phyloP scores from a whole-genome alignment of 768 basidiomycete species.

The Russula olivacea region DNA sequence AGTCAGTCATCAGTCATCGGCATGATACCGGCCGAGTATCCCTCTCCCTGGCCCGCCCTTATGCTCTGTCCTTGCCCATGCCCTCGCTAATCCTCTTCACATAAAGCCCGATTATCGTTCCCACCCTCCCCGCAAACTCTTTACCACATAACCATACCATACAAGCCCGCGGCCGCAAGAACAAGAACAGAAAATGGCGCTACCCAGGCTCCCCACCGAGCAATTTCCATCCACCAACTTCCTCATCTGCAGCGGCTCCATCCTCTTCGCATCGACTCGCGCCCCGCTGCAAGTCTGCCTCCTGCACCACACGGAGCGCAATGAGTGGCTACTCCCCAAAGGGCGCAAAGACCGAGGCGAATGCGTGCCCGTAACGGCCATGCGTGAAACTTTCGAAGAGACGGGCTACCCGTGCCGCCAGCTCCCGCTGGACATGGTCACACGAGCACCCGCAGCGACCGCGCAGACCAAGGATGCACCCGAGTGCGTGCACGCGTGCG shows the following conservation, averaged over 20 bases:
- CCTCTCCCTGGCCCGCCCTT: background rate
- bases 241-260: conserved; percentile 31
- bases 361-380: conserved; percentile 43
- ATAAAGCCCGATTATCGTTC: background rate
- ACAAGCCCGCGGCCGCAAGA: background rate
- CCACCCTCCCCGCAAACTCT: background rate
- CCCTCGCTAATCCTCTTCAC: background rate
- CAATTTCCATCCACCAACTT: conserved; percentile 23
- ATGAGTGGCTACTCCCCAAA: conserved; percentile 48
- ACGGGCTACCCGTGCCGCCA: conserved; percentile 53
- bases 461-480: conserved; percentile 33
- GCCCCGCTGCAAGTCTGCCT: conserved; percentile 30
- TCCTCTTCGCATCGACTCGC: conserved; percentile 27
- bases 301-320: conserved; percentile 28
- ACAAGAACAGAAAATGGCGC: conserved; percentile 3
- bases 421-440: conserved; percentile 45
- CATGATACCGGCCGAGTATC: no score
- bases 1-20: background rate
- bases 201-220: conserved; percentile 8
- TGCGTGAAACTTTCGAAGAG: conserved; percentile 62
- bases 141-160: background rate
- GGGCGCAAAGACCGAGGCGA: conserved; percentile 58
- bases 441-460: conserved; percentile 48
- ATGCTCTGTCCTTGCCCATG: conserved; percentile 1
- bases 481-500: conserved; percentile 25